phyloP scores from a whole-genome alignment of 169 alveolate species.

The Plasmodium yoelii region DNA sequence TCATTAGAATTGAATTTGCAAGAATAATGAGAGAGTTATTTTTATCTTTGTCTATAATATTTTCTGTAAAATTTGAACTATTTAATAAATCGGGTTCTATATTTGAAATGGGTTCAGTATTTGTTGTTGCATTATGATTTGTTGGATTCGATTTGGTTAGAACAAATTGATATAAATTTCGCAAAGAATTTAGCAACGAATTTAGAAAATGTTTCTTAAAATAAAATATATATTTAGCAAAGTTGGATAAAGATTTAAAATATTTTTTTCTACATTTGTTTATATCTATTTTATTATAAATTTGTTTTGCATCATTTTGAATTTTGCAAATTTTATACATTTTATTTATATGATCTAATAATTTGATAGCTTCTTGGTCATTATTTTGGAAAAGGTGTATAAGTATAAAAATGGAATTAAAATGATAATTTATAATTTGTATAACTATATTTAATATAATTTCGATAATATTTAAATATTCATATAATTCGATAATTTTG shows the following conservation, averaged over 20 bases:
- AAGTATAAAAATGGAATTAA: conserved; percentile 53
- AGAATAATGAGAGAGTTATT: conserved; percentile 14
- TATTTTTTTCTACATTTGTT: not conserved
- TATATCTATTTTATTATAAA: not conserved
- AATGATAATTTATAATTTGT: conserved; percentile 45
- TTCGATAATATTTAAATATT: conserved; percentile 34
- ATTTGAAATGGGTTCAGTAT: not conserved
- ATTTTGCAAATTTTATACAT: not conserved
- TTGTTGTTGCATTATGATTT: not conserved
- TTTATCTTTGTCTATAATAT: not conserved
- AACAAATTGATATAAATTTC: conserved; percentile 21
- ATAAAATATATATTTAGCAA: conserved; percentile 4
- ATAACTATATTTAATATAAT: conserved; percentile 42
- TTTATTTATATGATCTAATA: not conserved
- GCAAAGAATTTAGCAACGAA: conserved; percentile 16
- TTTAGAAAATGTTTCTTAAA: conserved; percentile 47
- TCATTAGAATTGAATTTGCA: conserved; percentile 19
- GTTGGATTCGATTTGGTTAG: not conserved
- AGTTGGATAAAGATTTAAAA: not conserved
- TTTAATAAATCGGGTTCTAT: not conserved
- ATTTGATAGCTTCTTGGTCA: not conserved
- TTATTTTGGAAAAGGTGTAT: conserved; percentile 1
- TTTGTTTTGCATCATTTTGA: not conserved
- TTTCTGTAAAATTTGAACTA: not conserved
- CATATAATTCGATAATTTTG: conserved; percentile 58